Evolutionary conservation across 768 basidiomycete species (phyloP).

Genomic region (Trametes cingulata): DNA sequence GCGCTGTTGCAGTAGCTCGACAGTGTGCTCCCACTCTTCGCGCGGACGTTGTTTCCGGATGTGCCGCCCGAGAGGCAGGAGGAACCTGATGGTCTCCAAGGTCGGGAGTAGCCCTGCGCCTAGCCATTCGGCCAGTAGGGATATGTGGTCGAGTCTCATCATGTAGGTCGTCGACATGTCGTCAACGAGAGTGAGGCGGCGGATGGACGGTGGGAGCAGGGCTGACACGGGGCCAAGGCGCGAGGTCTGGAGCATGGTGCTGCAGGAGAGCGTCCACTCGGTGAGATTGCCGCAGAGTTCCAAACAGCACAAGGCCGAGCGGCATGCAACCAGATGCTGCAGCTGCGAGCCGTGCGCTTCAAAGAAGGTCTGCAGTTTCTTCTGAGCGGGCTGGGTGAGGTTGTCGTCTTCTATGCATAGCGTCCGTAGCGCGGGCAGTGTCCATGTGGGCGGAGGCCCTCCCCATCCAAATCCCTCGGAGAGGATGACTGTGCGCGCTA

Average conservation of each 20-base stretch:
- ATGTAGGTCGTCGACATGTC: neutral
- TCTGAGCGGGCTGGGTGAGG: neutral
- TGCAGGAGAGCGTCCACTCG: slow-evolving; percentile 9
- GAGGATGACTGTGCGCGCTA: neutral
- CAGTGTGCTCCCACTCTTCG: slow-evolving; percentile 1
- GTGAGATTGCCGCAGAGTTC: slow-evolving; percentile 4
- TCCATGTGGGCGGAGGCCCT: slow-evolving; percentile 1
- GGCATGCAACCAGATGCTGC: neutral
- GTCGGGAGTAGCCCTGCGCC: neutral
- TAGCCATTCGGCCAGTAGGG: neutral
- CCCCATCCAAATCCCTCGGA: slow-evolving; percentile 5
- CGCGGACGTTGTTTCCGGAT: neutral
- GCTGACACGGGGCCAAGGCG: neutral
- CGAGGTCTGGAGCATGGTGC: neutral
- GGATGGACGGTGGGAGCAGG: neutral
- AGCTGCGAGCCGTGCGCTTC: slow-evolving; percentile 1
- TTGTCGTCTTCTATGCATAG: slow-evolving; percentile 1
- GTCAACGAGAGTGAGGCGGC: slow-evolving; percentile 3
- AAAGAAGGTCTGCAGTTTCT: neutral
- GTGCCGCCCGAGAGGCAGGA: slow-evolving; percentile 6
- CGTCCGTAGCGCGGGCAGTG: neutral
- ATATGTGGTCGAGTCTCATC: slow-evolving; percentile 1
- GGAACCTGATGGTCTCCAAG: slow-evolving; percentile 12
- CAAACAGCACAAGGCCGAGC: neutral
- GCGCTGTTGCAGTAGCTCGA: neutral